Evolutionary conservation across 2,329 filamentous ascomycete genomes (phyloP).

Genomic region (Botryotinia calthae): DNA sequence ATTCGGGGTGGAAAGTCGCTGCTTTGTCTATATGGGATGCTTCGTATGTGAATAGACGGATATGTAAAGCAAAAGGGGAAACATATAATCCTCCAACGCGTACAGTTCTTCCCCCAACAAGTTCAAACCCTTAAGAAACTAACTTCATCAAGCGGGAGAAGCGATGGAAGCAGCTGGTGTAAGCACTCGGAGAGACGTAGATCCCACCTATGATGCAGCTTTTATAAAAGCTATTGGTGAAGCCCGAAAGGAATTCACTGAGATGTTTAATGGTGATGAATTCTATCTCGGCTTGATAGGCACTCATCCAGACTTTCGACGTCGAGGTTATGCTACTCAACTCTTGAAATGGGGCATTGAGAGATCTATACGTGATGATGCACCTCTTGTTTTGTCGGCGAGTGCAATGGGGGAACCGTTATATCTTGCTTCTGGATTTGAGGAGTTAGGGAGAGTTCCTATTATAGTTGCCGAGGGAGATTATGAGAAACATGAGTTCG

Average conservation of each 20-base stretch:
- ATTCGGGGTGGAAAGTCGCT: neutral
- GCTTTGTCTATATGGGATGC: conserved; percentile 13
- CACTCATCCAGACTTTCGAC: conserved; percentile 7
- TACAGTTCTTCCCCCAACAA: neutral
- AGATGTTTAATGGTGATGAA: neutral
- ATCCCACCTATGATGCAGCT: neutral
- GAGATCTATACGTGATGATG: conserved; percentile 9
- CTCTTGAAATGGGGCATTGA: conserved; percentile 15
- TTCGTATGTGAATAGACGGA: neutral
- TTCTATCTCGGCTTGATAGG: conserved; percentile 2
- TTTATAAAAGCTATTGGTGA: neutral
- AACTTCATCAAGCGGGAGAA: neutral
- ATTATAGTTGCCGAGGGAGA: neutral
- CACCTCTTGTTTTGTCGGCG: neutral
- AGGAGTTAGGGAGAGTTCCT: neutral
- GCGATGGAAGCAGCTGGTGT: neutral
- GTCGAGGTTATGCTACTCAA: conserved; percentile 2
- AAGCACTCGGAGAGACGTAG: neutral
- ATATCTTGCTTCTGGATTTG: conserved; percentile 8
- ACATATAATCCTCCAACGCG: neutral
- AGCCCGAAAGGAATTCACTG: neutral
- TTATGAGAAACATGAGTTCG: neutral
- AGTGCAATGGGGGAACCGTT: neutral
- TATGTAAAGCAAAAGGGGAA: neutral
- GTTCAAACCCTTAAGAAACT: neutral